Evolutionary conservation across 768 basidiomycete genomes (phyloP).

Genomic region (Lactifluus pinguis): DNA sequence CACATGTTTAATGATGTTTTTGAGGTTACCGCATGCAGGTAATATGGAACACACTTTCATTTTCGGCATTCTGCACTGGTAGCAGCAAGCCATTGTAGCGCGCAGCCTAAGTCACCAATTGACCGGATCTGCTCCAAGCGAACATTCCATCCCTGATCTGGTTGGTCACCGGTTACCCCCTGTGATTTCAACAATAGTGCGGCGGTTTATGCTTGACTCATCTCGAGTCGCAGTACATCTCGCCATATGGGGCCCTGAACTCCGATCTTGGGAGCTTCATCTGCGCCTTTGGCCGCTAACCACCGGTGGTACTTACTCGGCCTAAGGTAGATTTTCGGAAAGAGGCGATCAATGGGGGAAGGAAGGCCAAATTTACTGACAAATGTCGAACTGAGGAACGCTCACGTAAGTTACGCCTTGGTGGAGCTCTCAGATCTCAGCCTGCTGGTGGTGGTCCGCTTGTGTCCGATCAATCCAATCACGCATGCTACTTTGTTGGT

Average conservation of each 20-base stretch:
- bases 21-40: neutral
- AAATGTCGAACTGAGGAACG: neutral
- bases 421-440: neutral
- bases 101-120: neutral
- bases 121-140: neutral
- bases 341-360: neutral
- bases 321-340: neutral
- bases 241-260: neutral
- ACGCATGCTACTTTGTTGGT: neutral
- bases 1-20: neutral
- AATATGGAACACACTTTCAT: too few species aligned
- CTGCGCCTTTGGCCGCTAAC: neutral
- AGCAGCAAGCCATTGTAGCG: too few species aligned
- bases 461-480: neutral
- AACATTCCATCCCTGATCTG: neutral
- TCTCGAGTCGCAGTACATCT: neutral
- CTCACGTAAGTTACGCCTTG: too few species aligned
- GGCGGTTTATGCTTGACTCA: neutral
- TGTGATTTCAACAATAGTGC: neutral
- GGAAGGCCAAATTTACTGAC: neutral
- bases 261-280: neutral
- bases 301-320: neutral
- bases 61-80: neutral
- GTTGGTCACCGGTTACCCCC: neutral
- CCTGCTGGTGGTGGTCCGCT: neutral